These are phyloP conservation scores for Nicotiana knightiana DNA, from an alignment of 257 asterid species.

Conservation along the genomic window DNA sequence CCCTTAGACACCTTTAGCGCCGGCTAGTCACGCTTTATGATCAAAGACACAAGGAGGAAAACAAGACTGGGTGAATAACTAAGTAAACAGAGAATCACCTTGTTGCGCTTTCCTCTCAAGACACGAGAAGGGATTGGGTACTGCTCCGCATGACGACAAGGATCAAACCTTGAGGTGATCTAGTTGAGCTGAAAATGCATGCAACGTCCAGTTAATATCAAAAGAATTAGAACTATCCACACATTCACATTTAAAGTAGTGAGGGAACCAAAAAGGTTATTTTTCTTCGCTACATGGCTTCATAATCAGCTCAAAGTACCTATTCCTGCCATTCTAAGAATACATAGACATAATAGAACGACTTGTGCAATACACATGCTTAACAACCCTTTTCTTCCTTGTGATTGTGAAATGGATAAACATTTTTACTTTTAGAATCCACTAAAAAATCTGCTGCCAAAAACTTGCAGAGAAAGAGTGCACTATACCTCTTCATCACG, in stretches of 20 bases:
- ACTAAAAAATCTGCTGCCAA: not conserved
- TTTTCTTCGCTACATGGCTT: not conserved
- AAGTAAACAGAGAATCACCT: slow-evolving; percentile 11
- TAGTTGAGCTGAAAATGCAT: no score
- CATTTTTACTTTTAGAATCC: not conserved
- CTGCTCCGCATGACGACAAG: slow-evolving; percentile 32
- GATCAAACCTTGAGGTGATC: slow-evolving; percentile 2
- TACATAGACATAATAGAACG: not conserved
- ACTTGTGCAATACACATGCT: not conserved
- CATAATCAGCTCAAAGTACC: not conserved
- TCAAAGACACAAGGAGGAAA: not conserved
- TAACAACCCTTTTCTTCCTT: not conserved
- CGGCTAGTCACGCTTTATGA: not conserved
- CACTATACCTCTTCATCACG: slow-evolving; percentile 40
- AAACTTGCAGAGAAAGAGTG: not conserved
- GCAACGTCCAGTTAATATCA: not conserved
- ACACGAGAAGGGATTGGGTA: slow-evolving; percentile 25
- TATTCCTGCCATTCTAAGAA: not conserved
- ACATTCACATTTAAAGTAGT: not conserved
- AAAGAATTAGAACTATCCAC: not conserved
- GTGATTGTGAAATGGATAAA: not conserved
- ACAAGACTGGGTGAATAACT: not conserved
- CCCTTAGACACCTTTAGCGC: not conserved
- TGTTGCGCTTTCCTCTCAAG: slow-evolving; percentile 31
- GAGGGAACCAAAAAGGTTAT: not conserved